A percentile compares a stretch with the other conserved stretches of the same genome.
phyloP scores from a whole-genome alignment of 2,329 filamentous ascomycete species.

The Pseudonectria buxi region DNA sequence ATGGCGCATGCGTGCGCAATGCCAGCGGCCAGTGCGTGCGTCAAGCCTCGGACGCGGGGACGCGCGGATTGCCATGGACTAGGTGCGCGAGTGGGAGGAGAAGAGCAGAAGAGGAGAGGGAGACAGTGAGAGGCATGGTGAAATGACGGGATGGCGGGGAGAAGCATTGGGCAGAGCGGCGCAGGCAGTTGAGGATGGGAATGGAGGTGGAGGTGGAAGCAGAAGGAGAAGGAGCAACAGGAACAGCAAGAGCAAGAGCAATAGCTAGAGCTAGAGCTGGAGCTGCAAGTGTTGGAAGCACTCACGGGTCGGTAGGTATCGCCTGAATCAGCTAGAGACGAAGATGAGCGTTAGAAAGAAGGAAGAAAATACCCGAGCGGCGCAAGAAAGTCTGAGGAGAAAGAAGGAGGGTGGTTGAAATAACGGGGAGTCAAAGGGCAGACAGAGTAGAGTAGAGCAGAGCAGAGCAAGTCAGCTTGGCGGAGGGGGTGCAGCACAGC shows the following conservation, averaged over 20 bases:
- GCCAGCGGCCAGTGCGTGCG: no score
- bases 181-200: no score
- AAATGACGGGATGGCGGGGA: no score
- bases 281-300: conserved; percentile 18
- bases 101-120: no score
- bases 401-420: conserved; percentile 24
- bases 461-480: no score
- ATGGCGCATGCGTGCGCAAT: no score
- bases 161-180: no score
- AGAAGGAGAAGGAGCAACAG: not conserved
- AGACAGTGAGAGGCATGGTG: no score
- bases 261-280: conserved; percentile 4
- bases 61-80: no score
- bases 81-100: no score
- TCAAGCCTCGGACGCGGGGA: no score
- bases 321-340: conserved; percentile 49
- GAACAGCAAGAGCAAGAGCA: not conserved
- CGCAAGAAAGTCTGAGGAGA: conserved; percentile 20
- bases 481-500: no score
- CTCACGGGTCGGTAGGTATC: conserved; percentile 57
- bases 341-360: conserved; percentile 30
- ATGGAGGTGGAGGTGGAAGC: not conserved
- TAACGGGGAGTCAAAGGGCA: conserved; percentile 23
- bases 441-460: conserved; percentile 27
- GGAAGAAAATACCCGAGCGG: conserved; percentile 18